Evolutionary conservation across 2,329 filamentous ascomycete species (phyloP), one percentile per base, ranked within the genome.

Genomic region (Cercospora sp.): DNA sequence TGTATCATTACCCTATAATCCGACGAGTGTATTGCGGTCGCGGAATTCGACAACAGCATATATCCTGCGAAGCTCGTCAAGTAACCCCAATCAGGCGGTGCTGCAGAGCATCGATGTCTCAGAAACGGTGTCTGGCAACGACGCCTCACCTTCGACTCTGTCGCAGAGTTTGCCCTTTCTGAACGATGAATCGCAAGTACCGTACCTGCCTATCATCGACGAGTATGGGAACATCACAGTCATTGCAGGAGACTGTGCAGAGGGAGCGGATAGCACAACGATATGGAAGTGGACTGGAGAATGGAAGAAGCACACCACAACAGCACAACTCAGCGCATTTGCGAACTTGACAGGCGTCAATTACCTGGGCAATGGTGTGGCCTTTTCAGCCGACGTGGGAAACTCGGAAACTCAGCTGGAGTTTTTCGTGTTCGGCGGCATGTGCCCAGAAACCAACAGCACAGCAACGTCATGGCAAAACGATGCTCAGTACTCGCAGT

Each of bases 381-480:
- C 89, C 26, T 97, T 93, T 77, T 90, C 92, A 20, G 84, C 84
- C 33, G 86, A 83, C 40, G 81, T 87, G 58, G 84, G 83, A 42
- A 87, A 85, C 0, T 77, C 80, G 30, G 81, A 85, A 68, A 84
- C 85, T 9, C 80, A 84, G 53, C 85, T 87, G 0, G 83, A 83
- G 10, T 80, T 91, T 20, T 97, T 93, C 76, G 82, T 90, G 6
- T 97, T 97, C 79, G 94, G 93, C 40, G 94, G 94, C 73, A 97
- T 97, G 93, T 98, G 94, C 75, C 90, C 90, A 4, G 79, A 77
- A 28, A 73, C 75, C 2, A 79, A 78, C 7, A 76, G 78, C n/a
- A 79, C 82, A 20, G 76, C 79, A 18, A 75, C 80, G 6, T 83
- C 80, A 18, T 93, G 92, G 90, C 87, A 91, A 69, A 85, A 86